Evolutionary conservation across 2,329 filamentous ascomycete genomes (phyloP).

Genomic region (Aspergillus ustus): DNA sequence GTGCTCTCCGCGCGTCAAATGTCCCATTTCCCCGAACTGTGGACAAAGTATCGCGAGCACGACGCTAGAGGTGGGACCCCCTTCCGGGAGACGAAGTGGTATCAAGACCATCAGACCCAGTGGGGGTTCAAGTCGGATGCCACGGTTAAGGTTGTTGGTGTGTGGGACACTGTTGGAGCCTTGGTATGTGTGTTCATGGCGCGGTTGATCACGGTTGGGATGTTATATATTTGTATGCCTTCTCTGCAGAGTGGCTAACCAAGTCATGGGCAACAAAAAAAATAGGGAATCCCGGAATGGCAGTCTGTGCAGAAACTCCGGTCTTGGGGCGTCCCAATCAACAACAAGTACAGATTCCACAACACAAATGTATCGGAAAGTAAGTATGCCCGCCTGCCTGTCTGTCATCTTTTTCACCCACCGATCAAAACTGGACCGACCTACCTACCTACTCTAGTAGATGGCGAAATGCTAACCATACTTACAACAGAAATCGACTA

Average conservation of each 20-base stretch:
- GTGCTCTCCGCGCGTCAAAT: no score
- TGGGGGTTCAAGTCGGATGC: not conserved
- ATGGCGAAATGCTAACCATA: no score
- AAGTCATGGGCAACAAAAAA: not conserved
- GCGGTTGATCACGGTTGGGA: no score
- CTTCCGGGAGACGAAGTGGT: not conserved
- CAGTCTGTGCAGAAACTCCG: not conserved
- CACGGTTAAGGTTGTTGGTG: constrained; percentile 1
- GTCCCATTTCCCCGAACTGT: no score
- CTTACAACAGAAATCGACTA: not conserved
- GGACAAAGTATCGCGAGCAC: no score
- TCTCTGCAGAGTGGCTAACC: not conserved
- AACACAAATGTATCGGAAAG: not conserved
- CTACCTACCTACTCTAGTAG: no score
- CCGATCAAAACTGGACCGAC: not conserved
- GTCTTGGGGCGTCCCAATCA: not conserved
- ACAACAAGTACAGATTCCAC: not conserved
- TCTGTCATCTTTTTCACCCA: not conserved
- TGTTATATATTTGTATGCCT: not conserved
- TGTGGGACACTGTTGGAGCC: constrained; percentile 1
- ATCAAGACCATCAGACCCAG: not conserved
- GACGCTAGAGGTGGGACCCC: no score
- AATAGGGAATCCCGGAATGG: constrained; percentile 3
- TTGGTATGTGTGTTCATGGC: not conserved
- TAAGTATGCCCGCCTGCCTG: no score